Conservation (phyloP, 129 eudicot species). For the Logfia minima region DNA sequence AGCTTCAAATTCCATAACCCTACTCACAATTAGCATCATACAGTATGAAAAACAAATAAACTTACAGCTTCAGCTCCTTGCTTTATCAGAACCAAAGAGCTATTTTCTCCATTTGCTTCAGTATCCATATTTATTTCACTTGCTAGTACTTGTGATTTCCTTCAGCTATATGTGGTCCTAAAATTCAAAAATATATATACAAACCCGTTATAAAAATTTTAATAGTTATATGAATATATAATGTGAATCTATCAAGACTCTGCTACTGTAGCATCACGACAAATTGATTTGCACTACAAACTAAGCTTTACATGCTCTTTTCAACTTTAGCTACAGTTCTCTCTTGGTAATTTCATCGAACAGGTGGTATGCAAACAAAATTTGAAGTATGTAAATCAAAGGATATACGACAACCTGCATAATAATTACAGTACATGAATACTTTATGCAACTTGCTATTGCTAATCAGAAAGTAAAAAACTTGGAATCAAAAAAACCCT, state of each 20-base stretch:
- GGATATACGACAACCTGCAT: neutral
- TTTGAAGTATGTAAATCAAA: neutral
- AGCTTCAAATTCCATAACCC: neutral
- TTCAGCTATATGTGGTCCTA: slow-evolving; percentile 2
- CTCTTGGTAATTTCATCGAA: slow-evolving; percentile 16
- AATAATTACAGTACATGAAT: neutral
- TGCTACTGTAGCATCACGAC: neutral
- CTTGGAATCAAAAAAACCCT: slow-evolving; percentile 8
- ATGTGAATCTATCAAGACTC: neutral
- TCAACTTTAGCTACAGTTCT: neutral
- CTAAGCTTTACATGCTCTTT: neutral
- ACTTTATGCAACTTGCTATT: neutral
- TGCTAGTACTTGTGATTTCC: slow-evolving; percentile 17
- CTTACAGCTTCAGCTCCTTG: slow-evolving; percentile 99
- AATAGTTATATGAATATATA: too few relatives aligned
- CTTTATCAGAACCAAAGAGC: slow-evolving; percentile 66
- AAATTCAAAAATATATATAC: neutral
- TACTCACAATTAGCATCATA: neutral
- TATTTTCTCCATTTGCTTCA: slow-evolving; percentile 42
- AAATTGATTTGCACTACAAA: neutral
- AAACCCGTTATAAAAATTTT: neutral
- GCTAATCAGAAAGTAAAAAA: neutral
- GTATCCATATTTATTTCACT: slow-evolving; percentile 46
- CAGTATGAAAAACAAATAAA: slow-evolving; percentile 6
- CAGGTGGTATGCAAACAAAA: slow-evolving; percentile 17